phyloP scores from a whole-genome alignment of 1,284 basidiomycete species.

The Tilletiopsis washingtonensis region DNA sequence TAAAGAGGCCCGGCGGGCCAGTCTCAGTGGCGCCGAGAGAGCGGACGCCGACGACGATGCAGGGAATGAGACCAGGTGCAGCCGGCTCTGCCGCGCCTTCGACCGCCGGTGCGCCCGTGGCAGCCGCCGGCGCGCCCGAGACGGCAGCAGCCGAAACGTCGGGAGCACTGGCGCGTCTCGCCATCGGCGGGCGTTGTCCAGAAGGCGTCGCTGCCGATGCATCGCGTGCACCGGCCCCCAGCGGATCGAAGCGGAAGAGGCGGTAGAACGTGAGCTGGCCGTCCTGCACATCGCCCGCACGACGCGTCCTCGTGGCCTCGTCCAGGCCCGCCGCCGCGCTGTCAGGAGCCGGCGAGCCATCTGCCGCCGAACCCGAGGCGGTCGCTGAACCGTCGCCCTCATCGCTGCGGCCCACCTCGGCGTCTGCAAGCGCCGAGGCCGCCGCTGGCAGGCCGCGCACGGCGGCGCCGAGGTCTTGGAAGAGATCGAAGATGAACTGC shows the following conservation, averaged over 20 bases:
- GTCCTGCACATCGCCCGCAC: conserved; percentile 28
- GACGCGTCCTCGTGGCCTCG: conserved; percentile 3
- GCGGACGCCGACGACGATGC: conserved; percentile 41
- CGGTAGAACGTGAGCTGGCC: conserved; percentile 44
- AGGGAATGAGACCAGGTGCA: conserved; percentile 28
- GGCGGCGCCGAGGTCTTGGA: conserved; percentile 6
- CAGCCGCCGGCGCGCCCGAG: too few relatives aligned
- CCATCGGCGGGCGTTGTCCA: too few relatives aligned
- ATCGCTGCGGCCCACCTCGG: not conserved
- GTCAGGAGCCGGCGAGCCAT: not conserved
- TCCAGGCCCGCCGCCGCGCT: not conserved
- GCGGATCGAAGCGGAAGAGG: conserved; percentile 36
- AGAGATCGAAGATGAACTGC: conserved; percentile 8
- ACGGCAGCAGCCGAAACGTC: too few relatives aligned
- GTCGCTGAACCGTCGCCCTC: too few relatives aligned
- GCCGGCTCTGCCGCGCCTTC: too few relatives aligned
- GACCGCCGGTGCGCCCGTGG: too few relatives aligned
- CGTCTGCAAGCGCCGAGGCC: not conserved
- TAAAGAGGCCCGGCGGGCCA: too few relatives aligned
- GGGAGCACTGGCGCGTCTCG: too few relatives aligned
- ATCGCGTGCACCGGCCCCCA: too few relatives aligned
- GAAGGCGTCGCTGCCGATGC: too few relatives aligned
- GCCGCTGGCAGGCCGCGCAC: conserved; percentile 3
- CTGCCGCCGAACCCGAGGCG: not conserved
- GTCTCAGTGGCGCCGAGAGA: conserved; percentile 29